These are phyloP conservation scores for Pseudocercospora pini-densiflorae DNA, from an alignment of 2,329 filamentous ascomycete genomes.

Conservation along the genomic window DNA sequence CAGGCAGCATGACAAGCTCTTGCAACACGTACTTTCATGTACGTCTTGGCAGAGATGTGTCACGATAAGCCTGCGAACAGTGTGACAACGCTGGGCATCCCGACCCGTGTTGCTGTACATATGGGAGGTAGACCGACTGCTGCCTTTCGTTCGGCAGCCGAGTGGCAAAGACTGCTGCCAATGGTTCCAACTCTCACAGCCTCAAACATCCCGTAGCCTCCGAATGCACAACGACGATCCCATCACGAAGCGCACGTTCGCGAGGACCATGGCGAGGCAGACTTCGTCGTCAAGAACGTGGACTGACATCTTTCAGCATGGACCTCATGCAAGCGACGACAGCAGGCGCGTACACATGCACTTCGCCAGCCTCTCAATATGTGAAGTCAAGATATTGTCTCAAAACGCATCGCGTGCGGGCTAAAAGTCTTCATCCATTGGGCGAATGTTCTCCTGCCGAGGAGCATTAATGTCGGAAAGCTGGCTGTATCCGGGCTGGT, in stretches of 20 bases:
- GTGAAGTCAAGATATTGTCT: neutral
- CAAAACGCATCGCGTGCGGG: neutral
- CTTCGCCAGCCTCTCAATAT: neutral
- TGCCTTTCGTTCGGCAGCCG: neutral
- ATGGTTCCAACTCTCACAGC: constrained; percentile 1
- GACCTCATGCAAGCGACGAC: neutral
- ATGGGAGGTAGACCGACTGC: constrained; percentile 5
- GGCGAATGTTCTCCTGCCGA: constrained; percentile 14
- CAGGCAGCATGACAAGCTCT: constrained; percentile 9
- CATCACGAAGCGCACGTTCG: neutral
- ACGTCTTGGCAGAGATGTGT: constrained; percentile 11
- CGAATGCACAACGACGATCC: constrained; percentile 7
- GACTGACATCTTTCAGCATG: neutral
- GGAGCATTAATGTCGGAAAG: constrained; percentile 1
- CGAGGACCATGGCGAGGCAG: neutral
- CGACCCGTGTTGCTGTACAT: neutral
- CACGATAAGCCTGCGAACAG: constrained; percentile 9
- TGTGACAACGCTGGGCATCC: neutral
- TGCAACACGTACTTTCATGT: constrained; percentile 14
- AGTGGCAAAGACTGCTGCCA: constrained; percentile 1
- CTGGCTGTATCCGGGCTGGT: neutral
- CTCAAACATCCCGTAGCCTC: neutral
- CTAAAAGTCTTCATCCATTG: neutral
- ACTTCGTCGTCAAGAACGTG: neutral
- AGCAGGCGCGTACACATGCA: neutral